Evolutionary conservation across 1,284 basidiomycete species (phyloP).

Genomic region (Leccinum fallax): DNA sequence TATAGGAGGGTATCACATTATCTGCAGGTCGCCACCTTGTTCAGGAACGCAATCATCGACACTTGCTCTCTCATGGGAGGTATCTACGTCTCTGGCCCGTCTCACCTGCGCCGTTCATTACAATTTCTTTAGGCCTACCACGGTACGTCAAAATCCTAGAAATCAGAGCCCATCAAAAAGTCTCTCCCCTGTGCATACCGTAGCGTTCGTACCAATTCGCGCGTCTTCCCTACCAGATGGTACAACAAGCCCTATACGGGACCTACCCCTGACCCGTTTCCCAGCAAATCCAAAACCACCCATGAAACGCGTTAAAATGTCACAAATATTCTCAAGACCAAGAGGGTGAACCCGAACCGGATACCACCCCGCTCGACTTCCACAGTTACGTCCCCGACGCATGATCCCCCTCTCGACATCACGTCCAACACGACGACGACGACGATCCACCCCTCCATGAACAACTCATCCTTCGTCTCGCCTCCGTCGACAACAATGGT

Average conservation of each 20-base stretch:
- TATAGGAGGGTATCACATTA: too few species aligned
- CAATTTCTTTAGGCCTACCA: slow-evolving; percentile 49
- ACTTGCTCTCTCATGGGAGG: too few species aligned
- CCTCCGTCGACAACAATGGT: slow-evolving; percentile 42
- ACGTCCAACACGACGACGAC: slow-evolving; percentile 20
- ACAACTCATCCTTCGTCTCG: slow-evolving; percentile 29
- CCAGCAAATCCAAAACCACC: background rate
- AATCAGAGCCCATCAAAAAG: slow-evolving; percentile 63
- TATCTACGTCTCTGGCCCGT: too few species aligned
- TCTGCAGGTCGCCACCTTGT: too few species aligned
- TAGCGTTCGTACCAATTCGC: background rate
- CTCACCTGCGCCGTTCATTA: slow-evolving; percentile 5
- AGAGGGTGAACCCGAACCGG: slow-evolving; percentile 19
- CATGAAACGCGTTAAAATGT: background rate
- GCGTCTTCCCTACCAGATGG: slow-evolving; percentile 52
- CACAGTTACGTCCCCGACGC: slow-evolving; percentile 63
- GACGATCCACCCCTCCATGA: slow-evolving; percentile 12
- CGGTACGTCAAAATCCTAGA: slow-evolving; percentile 71
- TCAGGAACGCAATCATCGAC: too few species aligned
- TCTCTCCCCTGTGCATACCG: slow-evolving; percentile 61
- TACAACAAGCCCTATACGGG: slow-evolving; percentile 62
- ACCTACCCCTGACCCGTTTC: too few species aligned
- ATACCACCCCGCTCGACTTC: slow-evolving; percentile 69
- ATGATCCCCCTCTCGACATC: slow-evolving; percentile 56
- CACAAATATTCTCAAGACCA: background rate